Evolutionary conservation across 208 protist species (phyloP).

Genomic region (Naegleria gruberi): DNA sequence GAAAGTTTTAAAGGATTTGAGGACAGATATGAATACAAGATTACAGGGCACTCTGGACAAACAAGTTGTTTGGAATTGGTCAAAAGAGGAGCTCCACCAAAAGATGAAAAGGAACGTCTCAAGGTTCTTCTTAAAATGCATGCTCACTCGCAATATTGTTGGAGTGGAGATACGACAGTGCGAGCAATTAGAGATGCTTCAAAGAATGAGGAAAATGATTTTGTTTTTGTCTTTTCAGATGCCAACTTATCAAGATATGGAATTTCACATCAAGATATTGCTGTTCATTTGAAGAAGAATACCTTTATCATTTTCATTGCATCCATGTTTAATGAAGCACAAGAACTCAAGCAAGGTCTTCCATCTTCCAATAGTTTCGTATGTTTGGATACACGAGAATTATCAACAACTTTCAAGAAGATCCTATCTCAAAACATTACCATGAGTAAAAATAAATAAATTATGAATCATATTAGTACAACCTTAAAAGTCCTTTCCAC

Average conservation of each 20-base stretch:
- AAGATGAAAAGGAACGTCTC: slow-evolving; percentile 36
- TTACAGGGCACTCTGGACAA: slow-evolving; percentile 76
- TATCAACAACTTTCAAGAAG: slow-evolving; percentile 70
- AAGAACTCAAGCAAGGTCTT: slow-evolving; percentile 57
- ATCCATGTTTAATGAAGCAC: slow-evolving; percentile 62
- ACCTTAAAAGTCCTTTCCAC: no score
- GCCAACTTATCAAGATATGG: slow-evolving; percentile 83
- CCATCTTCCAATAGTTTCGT: slow-evolving; percentile 68
- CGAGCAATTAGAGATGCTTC: not conserved
- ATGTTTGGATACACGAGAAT: slow-evolving; percentile 66
- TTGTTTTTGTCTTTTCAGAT: slow-evolving; percentile 85
- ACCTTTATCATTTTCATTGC: slow-evolving; percentile 81
- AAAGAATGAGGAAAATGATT: slow-evolving; percentile 66
- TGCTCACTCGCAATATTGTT: not conserved
- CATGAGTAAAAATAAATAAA: not conserved
- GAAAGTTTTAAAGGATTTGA: slow-evolving; percentile 74
- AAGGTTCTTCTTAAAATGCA: slow-evolving; percentile 13
- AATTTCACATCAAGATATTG: slow-evolving; percentile 41
- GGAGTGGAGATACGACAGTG: not conserved
- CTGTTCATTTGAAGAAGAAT: slow-evolving; percentile 55
- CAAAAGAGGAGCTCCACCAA: slow-evolving; percentile 30
- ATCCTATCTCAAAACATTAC: slow-evolving; percentile 44
- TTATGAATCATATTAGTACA: no score
- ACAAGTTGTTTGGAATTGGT: slow-evolving; percentile 56
- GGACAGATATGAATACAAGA: slow-evolving; percentile 69